phyloP scores from a whole-genome alignment of 345 rosid genomes.

The Eucalyptus camaldulensis region DNA sequence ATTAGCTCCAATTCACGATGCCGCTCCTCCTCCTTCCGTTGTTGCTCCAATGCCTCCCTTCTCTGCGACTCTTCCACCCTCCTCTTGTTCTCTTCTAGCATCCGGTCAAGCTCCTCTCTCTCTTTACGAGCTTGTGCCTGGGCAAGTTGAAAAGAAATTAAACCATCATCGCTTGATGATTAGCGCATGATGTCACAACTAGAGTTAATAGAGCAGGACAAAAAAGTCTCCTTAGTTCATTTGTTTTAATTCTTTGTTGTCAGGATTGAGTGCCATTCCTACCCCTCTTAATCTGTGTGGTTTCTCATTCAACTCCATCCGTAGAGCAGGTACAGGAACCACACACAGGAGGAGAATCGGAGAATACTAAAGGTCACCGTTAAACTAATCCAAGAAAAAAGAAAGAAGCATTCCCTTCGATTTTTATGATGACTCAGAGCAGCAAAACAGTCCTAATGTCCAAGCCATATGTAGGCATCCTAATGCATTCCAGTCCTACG shows the following conservation, averaged over 20 bases:
- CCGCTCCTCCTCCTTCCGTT: conserved; percentile 77
- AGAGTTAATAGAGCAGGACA: neutral
- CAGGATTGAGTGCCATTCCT: neutral
- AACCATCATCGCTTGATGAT: neutral
- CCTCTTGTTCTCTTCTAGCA: conserved; percentile 80
- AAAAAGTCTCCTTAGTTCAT: neutral
- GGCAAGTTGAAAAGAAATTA: neutral
- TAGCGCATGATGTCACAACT: neutral
- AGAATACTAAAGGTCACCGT: neutral
- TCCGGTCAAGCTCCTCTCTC: conserved; percentile 77
- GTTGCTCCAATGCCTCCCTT: conserved; percentile 74
- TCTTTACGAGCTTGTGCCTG: conserved; percentile 83
- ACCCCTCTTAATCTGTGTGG: neutral
- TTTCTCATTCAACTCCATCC: neutral
- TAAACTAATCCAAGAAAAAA: neutral
- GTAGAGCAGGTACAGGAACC: neutral
- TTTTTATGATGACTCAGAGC: neutral
- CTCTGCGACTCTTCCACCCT: conserved; percentile 80
- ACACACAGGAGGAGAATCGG: neutral
- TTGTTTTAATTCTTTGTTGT: neutral
- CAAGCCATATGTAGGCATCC: neutral
- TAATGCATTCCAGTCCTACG: neutral
- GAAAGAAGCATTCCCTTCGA: neutral
- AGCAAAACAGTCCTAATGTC: neutral
- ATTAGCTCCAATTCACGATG: conserved; percentile 61